Base-by-base conservation (phyloP, 331 rosid genomes). In the Malus hybrid region DNA sequence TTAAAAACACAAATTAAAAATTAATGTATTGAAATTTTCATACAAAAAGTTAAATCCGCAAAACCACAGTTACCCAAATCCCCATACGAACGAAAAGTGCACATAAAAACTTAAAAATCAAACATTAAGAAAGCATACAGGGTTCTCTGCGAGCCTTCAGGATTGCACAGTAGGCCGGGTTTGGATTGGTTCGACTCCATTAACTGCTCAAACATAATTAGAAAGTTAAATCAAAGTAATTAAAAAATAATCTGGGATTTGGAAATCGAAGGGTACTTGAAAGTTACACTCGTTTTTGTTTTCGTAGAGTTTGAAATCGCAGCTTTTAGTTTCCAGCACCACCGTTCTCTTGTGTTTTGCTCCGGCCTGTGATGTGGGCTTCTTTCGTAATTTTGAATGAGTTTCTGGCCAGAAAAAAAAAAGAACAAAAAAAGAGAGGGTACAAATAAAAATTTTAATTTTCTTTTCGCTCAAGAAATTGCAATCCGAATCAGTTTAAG, bases 81-180 rank as follows among this genome's bases (percentile, higher is more conserved):
- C 15, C 32, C 6, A 27, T 2, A 59, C 65, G 13, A 62, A 24
- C 31, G 20, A 71, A 8, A 20, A 68, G 1, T 24, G 5, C 28
- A 16, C 6, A 54, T 3, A 2, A 11, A 7, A 24, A 24, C 4
- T 7, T 2, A 50, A 19, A 6, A 69, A 54, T 15, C 6, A 32
- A 42, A 16, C 16, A 7, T 4, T 10, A 5, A 64, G 6, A 75
- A n/a, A 55, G 13, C 78, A 67, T 85, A 92, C 96, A 81, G 79
- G 61, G 97, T 92, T 79, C 96, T 81, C 76, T 90, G 73, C 13
- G 87, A 72, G 68, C 76, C 91, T 65, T 86, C 79, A 31, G 75
- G 85, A 28, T 79, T 29, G 65, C 71, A 76, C 80, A 84, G 77
- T 14, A 27, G 66, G 74, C 70, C 42, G 55, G 69, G 67, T 36